Base-by-base conservation (phyloP, 2,329 filamentous ascomycete genomes). In the Claviceps cyperi region DNA sequence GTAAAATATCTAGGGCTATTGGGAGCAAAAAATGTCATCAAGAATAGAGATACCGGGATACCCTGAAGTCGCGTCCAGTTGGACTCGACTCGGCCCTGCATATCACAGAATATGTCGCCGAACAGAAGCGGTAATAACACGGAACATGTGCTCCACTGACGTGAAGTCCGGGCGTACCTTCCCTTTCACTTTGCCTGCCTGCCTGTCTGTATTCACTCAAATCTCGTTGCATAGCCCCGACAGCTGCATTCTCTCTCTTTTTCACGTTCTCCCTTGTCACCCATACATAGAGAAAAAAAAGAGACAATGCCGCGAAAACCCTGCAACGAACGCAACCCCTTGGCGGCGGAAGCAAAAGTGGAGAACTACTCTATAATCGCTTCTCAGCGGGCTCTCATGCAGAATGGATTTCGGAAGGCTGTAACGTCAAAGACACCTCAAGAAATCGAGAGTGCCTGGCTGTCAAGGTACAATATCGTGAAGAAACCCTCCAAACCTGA, bases 351-450 rank as follows among this genome's bases (percentile, higher is more conserved):
- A 14, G 36, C 41, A 15, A 38, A 19, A 28, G 14, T 50, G 11
- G 37, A 46, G 3, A 49, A 17, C 15, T 58, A 58, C 32, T 49
- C 52, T 44, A 54, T 58, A 38, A 7, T 19, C 0, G 38, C 52
- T 19, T 58, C 57, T 19, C 51, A 43, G 4, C 21, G 43, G 21
- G 49, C 52, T 28, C 51, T 58, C 11, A 24, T 48, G 14, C 22
- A 37, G 14, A 19, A 39, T 35, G 55, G 55, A 19, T 56, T 58
- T 28, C 55, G 56, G 46, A 52, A 50, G 1, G 47, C 52, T 5
- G 57, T 58, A 28, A 57, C 56, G 5, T 36, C 21, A 7, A 52
- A 51, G 19, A 39, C 49, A 2, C 43, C 45, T 5, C 38, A 38
- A 3, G 40, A 56, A 28, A n/a, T 57, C 7, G 49, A 53, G 13